Conservation (phyloP, 2,329 filamentous ascomycete genomes). For the Aspergillus pseudonomiae region DNA sequence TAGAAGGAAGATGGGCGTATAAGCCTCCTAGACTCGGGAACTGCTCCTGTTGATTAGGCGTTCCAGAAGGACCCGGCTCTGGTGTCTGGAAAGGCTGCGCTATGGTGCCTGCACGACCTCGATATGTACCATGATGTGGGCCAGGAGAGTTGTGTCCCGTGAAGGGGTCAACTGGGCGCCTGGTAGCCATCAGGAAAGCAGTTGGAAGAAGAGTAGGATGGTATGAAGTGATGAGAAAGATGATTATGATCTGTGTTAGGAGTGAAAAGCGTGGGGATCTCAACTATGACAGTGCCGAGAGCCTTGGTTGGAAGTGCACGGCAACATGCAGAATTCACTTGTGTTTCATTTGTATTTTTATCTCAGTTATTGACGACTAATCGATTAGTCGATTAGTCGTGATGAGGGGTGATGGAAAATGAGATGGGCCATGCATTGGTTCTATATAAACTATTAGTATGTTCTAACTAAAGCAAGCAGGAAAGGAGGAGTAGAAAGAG, state of each 20-base stretch:
- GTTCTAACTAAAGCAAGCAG: no score
- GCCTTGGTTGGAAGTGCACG: neutral
- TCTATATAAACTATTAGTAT: neutral
- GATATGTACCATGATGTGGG: neutral
- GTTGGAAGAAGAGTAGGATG: neutral
- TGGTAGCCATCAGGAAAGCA: slow-evolving; percentile 6
- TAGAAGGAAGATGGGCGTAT: slow-evolving; percentile 1
- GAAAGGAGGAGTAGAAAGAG: neutral
- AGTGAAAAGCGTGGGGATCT: neutral
- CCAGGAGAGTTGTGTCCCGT: slow-evolving; percentile 3
- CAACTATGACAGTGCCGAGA: neutral
- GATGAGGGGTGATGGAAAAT: neutral
- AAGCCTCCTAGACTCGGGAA: neutral
- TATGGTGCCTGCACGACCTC: no score
- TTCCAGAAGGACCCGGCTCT: neutral
- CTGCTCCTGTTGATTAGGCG: slow-evolving; percentile 4
- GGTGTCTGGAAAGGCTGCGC: neutral
- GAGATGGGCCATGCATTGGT: neutral
- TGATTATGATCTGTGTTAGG: neutral
- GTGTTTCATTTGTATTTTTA: neutral
- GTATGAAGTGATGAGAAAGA: neutral
- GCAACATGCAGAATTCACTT: neutral
- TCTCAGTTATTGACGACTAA: neutral
- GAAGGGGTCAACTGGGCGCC: neutral
- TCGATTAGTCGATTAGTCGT: neutral